These are phyloP conservation scores for Aureobasidium lini DNA, from an alignment of 2,329 filamentous ascomycete species.

Conservation along the genomic window DNA sequence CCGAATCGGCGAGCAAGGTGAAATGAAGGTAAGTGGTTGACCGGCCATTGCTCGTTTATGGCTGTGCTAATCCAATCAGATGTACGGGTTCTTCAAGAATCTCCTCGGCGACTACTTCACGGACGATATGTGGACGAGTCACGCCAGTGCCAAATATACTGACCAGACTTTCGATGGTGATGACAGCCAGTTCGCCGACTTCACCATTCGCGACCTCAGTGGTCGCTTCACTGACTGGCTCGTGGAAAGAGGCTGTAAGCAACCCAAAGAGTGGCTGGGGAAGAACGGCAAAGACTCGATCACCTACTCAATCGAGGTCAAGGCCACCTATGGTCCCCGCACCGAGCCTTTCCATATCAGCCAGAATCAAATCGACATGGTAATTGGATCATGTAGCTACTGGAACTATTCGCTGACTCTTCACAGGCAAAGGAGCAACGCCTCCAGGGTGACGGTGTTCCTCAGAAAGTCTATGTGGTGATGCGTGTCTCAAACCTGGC, in stretches of 20 bases:
- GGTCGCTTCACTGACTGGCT: constrained; percentile 13
- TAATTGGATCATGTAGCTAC: not conserved
- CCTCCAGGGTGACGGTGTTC: not conserved
- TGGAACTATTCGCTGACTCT: not conserved
- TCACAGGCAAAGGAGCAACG: not conserved
- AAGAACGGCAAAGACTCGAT: not conserved
- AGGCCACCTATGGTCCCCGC: constrained; percentile 12
- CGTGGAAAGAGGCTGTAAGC: not conserved
- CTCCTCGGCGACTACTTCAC: not conserved
- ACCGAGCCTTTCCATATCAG: constrained; percentile 16
- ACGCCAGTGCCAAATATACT: constrained; percentile 2
- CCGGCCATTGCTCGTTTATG: not conserved
- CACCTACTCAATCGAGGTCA: constrained; percentile 18
- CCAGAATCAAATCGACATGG: constrained; percentile 16
- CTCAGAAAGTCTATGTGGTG: not conserved
- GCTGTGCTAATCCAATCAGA: not conserved
- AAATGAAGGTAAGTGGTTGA: not conserved
- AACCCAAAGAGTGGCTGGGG: not conserved
- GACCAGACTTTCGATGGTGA: constrained; percentile 2
- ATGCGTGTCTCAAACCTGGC: constrained; percentile 6
- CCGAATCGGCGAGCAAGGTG: not conserved
- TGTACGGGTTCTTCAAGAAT: not conserved
- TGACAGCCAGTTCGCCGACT: constrained; percentile 13
- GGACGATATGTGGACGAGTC: constrained; percentile 13
- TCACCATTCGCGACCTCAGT: constrained; percentile 14